Evolutionary conservation across 345 rosid genomes (phyloP), one percentile per base, ranked within the genome.

Genomic region (Excoecaria agallocha): DNA sequence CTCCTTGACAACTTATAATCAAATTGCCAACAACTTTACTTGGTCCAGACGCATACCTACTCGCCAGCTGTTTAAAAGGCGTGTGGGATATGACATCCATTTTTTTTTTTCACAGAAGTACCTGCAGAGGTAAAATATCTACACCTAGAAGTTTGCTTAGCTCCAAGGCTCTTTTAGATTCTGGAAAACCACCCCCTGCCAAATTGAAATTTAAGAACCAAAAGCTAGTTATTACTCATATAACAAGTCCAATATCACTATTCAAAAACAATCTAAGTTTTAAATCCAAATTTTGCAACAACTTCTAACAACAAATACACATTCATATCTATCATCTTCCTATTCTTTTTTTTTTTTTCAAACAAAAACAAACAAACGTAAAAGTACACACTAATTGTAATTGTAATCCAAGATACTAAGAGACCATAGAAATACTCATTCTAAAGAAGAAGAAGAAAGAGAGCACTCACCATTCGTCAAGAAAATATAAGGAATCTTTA

Each of bases 171-270:
- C 98, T 90, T 78, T 79, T 83, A 25, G 93, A 86, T 85, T 91
- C 98, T 58, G 81, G 89, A 79, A 87, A 77, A 65, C 98, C 96
- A 81, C 98, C 97, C 66, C 98, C 98, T 94, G 75, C 4, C 2
- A 11, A 68, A 68, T 9, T 58, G 39, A 57, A 78, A 60, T 43
- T 43, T 22, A 61, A 56, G n/a, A 79, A 67, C 66, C n/a, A 17
- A n/a, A n/a, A 25, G 30, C 59, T 58, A 17, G 69, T 66, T 25
- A 45, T 41, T 2, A 8, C 7, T 16, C 41, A 12, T 10, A 11
- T 38, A 51, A 52, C 46, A 35, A 51, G 62, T 24, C 22, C 35
- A 66, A 15, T 8, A 25, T 45, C 35, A 20, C 41, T 38, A 11
- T 59, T 54, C 20, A 67, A 64, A 52, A 68, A 20, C 55, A 61